A percentile compares a stretch with the other conserved stretches of the same genome.
Conservation (phyloP, 306 rosid genomes). For the Quercus aquifolioides region DNA sequence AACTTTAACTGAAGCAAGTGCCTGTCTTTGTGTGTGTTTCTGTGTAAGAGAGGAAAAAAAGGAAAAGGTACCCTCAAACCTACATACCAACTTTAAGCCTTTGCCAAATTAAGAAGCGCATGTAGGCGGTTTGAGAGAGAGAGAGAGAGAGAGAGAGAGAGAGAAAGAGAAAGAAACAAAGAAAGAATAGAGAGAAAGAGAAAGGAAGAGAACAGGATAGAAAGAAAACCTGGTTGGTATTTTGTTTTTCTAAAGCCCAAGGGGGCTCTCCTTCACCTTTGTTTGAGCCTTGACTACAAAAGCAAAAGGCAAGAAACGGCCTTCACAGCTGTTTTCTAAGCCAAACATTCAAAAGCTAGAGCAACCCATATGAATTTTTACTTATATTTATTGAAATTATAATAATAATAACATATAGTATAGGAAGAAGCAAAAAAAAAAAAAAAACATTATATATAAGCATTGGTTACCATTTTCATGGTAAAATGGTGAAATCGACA, state of each 20-base stretch:
- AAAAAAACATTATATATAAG: neutral
- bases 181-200: neutral
- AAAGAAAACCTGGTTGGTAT: conserved; percentile 23
- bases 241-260: conserved; percentile 23
- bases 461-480: neutral
- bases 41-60: conserved; percentile 20
- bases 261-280: conserved; percentile 46
- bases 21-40: too few species aligned
- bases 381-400: neutral
- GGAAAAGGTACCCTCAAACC: conserved; percentile 56
- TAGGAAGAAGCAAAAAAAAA: neutral
- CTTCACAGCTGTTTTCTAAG: conserved; percentile 54
- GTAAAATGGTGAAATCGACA: neutral
- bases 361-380: conserved; percentile 20
- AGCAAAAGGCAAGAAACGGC: conserved; percentile 80
- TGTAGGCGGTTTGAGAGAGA: conserved; percentile 50
- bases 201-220: neutral
- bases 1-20: conserved; percentile 70
- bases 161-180: conserved; percentile 12
- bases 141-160: conserved; percentile 23
- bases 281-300: conserved; percentile 78
- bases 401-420: neutral
- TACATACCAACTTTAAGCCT: conserved; percentile 48
- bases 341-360: conserved; percentile 37
- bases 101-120: conserved; percentile 44